Base-by-base conservation (phyloP, 805 yeast species). In the Nakazawaea molendinolei region DNA sequence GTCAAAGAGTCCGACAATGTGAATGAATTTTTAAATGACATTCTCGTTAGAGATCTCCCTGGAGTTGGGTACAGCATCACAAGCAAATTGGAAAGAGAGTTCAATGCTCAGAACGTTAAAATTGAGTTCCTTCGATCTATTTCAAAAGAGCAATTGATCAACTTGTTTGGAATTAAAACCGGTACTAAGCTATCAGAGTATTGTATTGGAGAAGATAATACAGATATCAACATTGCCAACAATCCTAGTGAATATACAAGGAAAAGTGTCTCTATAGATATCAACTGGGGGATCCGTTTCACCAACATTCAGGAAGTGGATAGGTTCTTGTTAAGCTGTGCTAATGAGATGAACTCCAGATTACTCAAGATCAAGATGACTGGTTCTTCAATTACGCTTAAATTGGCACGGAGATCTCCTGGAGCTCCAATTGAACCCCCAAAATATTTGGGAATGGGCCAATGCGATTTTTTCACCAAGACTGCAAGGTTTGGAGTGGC, bases 281-380 rank as follows among this genome's bases (percentile, higher is more conserved):
- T 90, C 19, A 85, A 86, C 43, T 90, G 86, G 80, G 97, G 96
- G 0, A 83, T 90, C 1, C 53, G 97, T 32, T 82, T 89, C 44
- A 71, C 75, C 22, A 61, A 61, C 1, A 62, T 70, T 21, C 53
- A 56, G 0, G 86, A 90, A 50, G 73, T 81, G 17, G 89, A 81
- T 43, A 45, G 38, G 4, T 92, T 90, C 49, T 50, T 86, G 8
- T 58, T 64, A 23, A 58, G 71, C 14, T 57, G 87, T 32, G 63
- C 81, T 1, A 56, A 58, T 21, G 95, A 86, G 48, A 50, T 92
- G 33, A 59, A 68, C 33, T 43, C 56, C 0, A 64, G 95, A 36
- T 50, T 87, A 38, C 42, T 55, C 2, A 65, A 61, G 13, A 47
- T 75, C 19, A 56, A 65, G 3, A 61, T 69, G 49, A 50, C 61